Evolutionary conservation across 805 yeast genomes (phyloP), one percentile per base, ranked within the genome.

Genomic region (Lachancea nothofagi): DNA sequence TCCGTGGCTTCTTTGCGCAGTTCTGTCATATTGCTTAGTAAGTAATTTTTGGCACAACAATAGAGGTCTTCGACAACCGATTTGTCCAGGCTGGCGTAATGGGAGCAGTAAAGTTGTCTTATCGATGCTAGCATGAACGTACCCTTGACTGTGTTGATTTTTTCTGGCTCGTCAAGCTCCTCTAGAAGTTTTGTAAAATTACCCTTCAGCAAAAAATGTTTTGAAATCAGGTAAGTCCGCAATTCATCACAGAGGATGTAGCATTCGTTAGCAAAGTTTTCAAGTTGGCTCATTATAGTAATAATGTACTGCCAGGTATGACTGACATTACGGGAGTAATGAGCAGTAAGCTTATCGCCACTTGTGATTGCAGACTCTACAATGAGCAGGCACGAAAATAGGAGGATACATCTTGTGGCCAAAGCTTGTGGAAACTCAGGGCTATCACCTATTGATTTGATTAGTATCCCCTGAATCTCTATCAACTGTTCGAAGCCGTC

Each of bases 371-470:
- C 29, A 4, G 26, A 15, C 19, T 29, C 43, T 13, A 46, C 20
- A 3, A 45, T 35, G 14, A 56, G 22, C 9, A 56, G 34, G 35
- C 57, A 51, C 24, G 51, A 48, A 5, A 51, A 36, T 14, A 60
- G 35, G 4, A 59, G 39, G 14, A 60, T 38, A 4, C 59, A 48
- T 34, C 52, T 56, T 15, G 50, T 46, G 2, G 55, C 53, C 33
- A 60, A 48, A 17, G 47, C 54, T 9, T 52, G 44, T 14, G 63
- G 63, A 8, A 56, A 45, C 14, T 46, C 38, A n/a, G 38, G 20
- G 4, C 53, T 48, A 15, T 54, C 57, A 24, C 47, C 54, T 1
- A 57, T 51, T 1, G 62, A 54, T 21, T 50, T 45, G 12, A 59
- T 34, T 12, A 60, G 40, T 37, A 49, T 43, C 7, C 46, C 42